Evolutionary conservation across 1,284 basidiomycete species (phyloP), one percentile per base, ranked within the genome.

Genomic region (Xanthoconium separans): DNA sequence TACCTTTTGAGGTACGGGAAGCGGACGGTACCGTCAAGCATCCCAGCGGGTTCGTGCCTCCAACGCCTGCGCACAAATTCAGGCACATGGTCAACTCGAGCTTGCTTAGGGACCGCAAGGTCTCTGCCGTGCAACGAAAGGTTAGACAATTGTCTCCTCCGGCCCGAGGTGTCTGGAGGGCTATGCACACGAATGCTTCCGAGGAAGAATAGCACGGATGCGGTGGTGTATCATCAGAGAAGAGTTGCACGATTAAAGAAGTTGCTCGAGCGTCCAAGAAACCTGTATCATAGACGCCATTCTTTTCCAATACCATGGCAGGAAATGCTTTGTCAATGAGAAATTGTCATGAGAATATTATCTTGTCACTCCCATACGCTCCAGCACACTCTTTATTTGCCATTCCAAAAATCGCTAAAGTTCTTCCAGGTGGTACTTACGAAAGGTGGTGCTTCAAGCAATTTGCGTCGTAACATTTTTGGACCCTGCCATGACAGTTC

Each of bases 1-100:
- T n/a, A n/a, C n/a, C n/a, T n/a, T n/a, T n/a, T n/a, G n/a, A n/a
- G n/a, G n/a, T n/a, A n/a, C n/a, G n/a, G n/a, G n/a, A n/a, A n/a
- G n/a, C n/a, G n/a, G n/a, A n/a, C n/a, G n/a, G n/a, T n/a, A n/a
- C n/a, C n/a, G n/a, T n/a, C n/a, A n/a, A n/a, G n/a, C n/a, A n/a
- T n/a, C n/a, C n/a, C n/a, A n/a, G n/a, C n/a, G n/a, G 74, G 1
- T 74, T 73, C 53, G 62, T 68, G 2, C 73, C 73, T 1, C 73
- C 73, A 9, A 74, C 72, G 6, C 65, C 74, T 30, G 64, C 62
- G 27, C 59, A 72, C 53, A 62, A 65, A n/a, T 74, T 73, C 49
- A 67, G 57, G 40, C 40, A 65, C 33, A 40, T 31, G 2, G 66
- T 55, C 51, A 45, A 40, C 22, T 39, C 43, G 29, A 57, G 30